phyloP scores from a whole-genome alignment of 202 grass and related monocot genomes.

The Musa balbisiana region DNA sequence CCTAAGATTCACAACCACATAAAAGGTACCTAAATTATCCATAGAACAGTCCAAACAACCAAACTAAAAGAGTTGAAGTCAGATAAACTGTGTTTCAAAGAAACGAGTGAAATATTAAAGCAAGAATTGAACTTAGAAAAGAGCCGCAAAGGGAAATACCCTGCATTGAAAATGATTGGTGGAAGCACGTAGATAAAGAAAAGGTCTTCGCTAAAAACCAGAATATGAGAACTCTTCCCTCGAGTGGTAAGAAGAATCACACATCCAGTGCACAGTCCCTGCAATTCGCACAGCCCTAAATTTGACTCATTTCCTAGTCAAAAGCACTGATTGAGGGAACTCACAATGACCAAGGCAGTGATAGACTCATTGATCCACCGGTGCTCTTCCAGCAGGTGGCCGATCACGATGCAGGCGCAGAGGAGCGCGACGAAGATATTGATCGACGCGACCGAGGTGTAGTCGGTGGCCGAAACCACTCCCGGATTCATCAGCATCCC shows the following conservation, averaged over 20 bases:
- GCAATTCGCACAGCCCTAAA: conserved; percentile 3
- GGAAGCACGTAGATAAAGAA: conserved; percentile 95
- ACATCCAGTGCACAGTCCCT: conserved; percentile 64
- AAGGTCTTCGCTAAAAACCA: conserved; percentile 81
- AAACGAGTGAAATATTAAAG: background rate
- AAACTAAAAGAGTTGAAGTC: too few relatives aligned
- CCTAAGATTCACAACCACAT: too few relatives aligned
- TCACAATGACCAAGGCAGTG: conserved; percentile 59
- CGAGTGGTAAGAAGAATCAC: conserved; percentile 48
- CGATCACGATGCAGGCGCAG: conserved; percentile 77
- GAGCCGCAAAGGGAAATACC: conserved; percentile 35
- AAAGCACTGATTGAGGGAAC: background rate
- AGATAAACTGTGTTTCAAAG: too few relatives aligned
- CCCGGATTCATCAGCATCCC: conserved; percentile 19
- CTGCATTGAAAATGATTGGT: conserved; percentile 90
- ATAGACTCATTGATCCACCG: conserved; percentile 77
- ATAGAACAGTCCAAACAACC: too few relatives aligned
- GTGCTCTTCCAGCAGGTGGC: conserved; percentile 80
- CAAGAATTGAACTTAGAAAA: conserved; percentile 8
- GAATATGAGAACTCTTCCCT: conserved; percentile 54
- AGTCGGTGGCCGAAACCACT: conserved; percentile 25
- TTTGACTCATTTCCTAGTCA: background rate
- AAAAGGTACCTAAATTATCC: too few relatives aligned
- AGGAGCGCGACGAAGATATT: conserved; percentile 79
- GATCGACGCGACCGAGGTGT: conserved; percentile 62